A percentile compares a stretch with the other conserved stretches of the same genome.
Evolutionary conservation across 352 stramenopile species (phyloP).

Genomic region (Pythium pyrilobum): DNA sequence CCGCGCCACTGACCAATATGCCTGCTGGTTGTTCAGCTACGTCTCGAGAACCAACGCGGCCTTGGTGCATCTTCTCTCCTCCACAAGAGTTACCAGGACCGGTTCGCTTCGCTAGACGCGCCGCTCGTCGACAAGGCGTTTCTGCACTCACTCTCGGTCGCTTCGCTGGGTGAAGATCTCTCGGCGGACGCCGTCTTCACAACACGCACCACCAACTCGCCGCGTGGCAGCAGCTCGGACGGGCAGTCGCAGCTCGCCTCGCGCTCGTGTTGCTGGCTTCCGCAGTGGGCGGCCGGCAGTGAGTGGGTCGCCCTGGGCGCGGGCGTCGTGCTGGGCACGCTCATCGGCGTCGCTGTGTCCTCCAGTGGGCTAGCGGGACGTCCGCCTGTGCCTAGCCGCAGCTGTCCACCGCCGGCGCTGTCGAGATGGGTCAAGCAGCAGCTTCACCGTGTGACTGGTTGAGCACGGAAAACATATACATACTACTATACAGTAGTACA

Average conservation of each 20-base stretch:
- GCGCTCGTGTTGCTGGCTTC: background rate
- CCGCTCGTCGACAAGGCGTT: constrained; percentile 9
- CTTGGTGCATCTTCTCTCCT: background rate
- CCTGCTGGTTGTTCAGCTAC: constrained; percentile 3
- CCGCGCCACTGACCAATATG: background rate
- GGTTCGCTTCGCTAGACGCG: background rate
- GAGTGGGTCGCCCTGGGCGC: constrained; percentile 18
- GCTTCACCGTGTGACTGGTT: constrained; percentile 15
- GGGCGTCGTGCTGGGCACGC: constrained; percentile 9
- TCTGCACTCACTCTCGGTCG: constrained; percentile 1
- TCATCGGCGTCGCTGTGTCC: background rate
- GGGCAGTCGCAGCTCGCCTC: background rate
- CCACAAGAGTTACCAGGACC: constrained; percentile 1
- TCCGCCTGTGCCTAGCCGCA: constrained; percentile 1
- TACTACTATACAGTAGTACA: no score
- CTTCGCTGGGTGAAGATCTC: constrained; percentile 6
- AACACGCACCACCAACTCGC: background rate
- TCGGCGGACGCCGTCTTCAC: background rate
- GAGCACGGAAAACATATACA: no score
- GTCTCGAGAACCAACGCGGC: constrained; percentile 3
- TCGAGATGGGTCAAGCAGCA: background rate
- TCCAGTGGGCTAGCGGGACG: background rate
- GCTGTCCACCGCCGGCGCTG: background rate
- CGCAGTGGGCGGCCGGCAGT: background rate
- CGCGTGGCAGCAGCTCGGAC: background rate